Evolutionary conservation across 192 early-diverging fungal species (phyloP).

Genomic region (Coemansia aciculifera): DNA sequence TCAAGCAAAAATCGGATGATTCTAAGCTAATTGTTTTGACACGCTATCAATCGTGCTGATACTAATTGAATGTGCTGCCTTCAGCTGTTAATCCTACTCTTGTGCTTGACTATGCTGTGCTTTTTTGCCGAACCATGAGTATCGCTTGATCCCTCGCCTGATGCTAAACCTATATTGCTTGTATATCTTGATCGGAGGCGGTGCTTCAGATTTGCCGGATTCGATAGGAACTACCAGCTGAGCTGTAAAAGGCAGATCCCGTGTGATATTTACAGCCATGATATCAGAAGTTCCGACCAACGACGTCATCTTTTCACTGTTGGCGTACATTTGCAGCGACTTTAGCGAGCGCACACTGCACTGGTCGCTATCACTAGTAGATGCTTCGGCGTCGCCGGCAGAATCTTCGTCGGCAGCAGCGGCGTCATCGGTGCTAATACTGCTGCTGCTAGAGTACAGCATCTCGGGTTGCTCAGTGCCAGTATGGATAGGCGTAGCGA

Average conservation of each 20-base stretch:
- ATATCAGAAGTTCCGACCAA: neutral
- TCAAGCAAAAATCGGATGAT: neutral
- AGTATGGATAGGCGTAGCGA: conserved; percentile 9
- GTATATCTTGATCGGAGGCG: neutral
- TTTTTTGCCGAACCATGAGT: conserved; percentile 39
- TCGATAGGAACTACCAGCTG: neutral
- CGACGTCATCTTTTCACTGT: neutral
- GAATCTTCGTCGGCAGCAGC: neutral
- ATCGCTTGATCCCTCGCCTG: conserved; percentile 30
- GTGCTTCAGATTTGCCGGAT: neutral
- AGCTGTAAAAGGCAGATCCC: neutral
- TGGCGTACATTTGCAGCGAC: conserved; percentile 6
- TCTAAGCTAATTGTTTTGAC: neutral
- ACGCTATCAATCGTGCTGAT: neutral
- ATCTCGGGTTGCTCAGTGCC: neutral
- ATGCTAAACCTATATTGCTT: conserved; percentile 25
- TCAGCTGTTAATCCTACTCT: neutral
- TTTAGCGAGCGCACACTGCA: conserved; percentile 15
- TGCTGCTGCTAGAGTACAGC: conserved; percentile 3
- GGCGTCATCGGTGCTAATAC: conserved; percentile 2
- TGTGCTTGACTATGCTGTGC: neutral
- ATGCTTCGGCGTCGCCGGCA: neutral
- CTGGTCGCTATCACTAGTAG: conserved; percentile 4
- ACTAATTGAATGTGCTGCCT: neutral
- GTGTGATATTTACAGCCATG: neutral